These are phyloP conservation scores for Xylariaceae sp. DNA, from an alignment of 2,329 filamentous ascomycete species.

Conservation along the genomic window DNA sequence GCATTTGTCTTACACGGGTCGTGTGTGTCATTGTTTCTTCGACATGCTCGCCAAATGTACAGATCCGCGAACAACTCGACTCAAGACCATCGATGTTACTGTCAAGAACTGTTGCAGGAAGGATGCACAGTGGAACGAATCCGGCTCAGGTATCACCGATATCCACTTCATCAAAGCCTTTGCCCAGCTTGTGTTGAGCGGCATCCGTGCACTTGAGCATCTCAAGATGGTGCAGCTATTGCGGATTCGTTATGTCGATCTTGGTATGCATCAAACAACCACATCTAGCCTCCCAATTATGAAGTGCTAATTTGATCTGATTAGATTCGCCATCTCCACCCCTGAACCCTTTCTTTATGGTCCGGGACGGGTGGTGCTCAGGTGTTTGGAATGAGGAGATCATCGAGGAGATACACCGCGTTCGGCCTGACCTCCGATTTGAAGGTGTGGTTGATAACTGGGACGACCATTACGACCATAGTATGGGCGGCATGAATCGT, in stretches of 20 bases:
- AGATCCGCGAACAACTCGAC: constrained; percentile 46
- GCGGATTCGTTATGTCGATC: constrained; percentile 71
- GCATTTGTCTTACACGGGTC: constrained; percentile 69
- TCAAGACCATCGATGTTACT: constrained; percentile 68
- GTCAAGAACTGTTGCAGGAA: constrained; percentile 72
- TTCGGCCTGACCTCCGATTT: constrained; percentile 58
- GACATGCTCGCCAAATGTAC: constrained; percentile 51
- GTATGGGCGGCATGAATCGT: constrained; percentile 52
- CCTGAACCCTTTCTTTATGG: constrained; percentile 70
- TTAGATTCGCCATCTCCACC: constrained; percentile 67
- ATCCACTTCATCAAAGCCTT: constrained; percentile 70
- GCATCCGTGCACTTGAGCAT: constrained; percentile 57
- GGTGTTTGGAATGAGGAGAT: constrained; percentile 73
- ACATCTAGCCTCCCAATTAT: background rate
- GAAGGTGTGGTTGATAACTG: constrained; percentile 64
- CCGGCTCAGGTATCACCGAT: constrained; percentile 68
- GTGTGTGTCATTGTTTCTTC: constrained; percentile 69
- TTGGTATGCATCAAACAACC: constrained; percentile 47
- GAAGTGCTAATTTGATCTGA: constrained; percentile 10
- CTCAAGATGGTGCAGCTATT: constrained; percentile 62
- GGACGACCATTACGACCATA: constrained; percentile 56
- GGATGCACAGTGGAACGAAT: constrained; percentile 55
- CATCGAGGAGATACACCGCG: constrained; percentile 55
- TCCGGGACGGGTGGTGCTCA: constrained; percentile 58
- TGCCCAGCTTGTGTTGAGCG: constrained; percentile 64